phyloP scores from a whole-genome alignment of 495 filamentous ascomycete genomes.

The Trichoderma parareesei region DNA sequence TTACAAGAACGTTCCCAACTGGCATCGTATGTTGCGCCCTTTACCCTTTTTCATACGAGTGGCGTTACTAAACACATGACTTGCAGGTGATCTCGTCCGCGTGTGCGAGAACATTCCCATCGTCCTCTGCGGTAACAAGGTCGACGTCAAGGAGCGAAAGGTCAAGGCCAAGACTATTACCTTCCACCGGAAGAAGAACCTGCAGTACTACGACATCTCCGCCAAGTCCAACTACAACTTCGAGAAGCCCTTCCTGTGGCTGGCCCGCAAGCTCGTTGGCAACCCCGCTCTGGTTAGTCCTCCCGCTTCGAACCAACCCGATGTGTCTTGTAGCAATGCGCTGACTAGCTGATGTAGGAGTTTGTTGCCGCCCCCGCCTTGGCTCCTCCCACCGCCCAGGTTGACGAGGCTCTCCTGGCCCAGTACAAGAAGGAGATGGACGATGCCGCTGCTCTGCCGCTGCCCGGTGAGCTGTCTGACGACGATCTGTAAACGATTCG shows the following conservation, averaged over 20 bases:
- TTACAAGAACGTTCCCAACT: constrained; percentile 99
- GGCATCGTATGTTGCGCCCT: constrained; percentile 76
- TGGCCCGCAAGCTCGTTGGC: constrained; percentile 95
- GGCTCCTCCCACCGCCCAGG: constrained; percentile 81
- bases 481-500: constrained; percentile 44
- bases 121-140: constrained; percentile 98
- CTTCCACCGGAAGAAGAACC: constrained; percentile 99
- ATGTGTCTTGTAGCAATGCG: background rate
- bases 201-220: constrained; percentile 99
- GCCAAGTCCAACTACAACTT: constrained; percentile 99
- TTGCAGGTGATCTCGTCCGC: constrained; percentile 88
- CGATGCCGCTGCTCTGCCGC: constrained; percentile 69
- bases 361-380: constrained; percentile 94
- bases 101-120: constrained; percentile 99
- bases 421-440: constrained; percentile 86
- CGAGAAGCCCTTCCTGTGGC: constrained; percentile 99
- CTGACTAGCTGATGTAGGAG: constrained; percentile 50
- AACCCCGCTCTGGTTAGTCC: constrained; percentile 75
- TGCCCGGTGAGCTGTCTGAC: constrained; percentile 92
- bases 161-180: constrained; percentile 99
- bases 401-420: constrained; percentile 72
- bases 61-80: background rate
- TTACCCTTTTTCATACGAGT: background rate
- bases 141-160: constrained; percentile 99
- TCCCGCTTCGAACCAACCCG: background rate